Evolutionary conservation across 2,329 filamentous ascomycete genomes (phyloP).

Genomic region (Fusarium sp.): DNA sequence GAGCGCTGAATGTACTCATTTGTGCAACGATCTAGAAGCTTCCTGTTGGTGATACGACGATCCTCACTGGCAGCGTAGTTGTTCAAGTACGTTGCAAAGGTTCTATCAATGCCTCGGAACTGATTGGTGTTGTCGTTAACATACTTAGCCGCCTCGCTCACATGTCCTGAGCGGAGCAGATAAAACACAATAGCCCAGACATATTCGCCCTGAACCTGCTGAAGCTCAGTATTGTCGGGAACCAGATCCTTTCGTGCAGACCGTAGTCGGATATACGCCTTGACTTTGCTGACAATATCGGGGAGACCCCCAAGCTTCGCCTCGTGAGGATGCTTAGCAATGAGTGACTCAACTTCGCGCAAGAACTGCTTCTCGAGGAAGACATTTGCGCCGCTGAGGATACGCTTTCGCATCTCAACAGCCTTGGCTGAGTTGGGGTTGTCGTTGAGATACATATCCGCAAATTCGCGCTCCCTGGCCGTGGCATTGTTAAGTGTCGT

Average conservation of each 20-base stretch:
- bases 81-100: conserved; percentile 87
- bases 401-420: conserved; percentile 77
- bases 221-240: conserved; percentile 81
- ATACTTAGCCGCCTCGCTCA: conserved; percentile 86
- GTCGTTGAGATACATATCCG: conserved; percentile 80
- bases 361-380: conserved; percentile 87
- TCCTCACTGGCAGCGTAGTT: conserved; percentile 83
- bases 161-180: conserved; percentile 84
- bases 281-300: conserved; percentile 88
- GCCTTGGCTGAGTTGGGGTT: conserved; percentile 70
- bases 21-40: conserved; percentile 86
- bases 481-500: conserved; percentile 69
- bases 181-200: conserved; percentile 97
- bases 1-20: conserved; percentile 89
- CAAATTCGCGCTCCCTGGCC: conserved; percentile 80
- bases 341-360: conserved; percentile 77
- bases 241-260: conserved; percentile 84
- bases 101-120: conserved; percentile 90
- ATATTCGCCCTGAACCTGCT: conserved; percentile 82
- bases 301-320: conserved; percentile 91
- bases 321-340: conserved; percentile 86
- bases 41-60: conserved; percentile 75
- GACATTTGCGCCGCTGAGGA: conserved; percentile 80
- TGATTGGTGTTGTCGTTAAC: conserved; percentile 81
- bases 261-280: conserved; percentile 88